Evolutionary conservation across 2,329 filamentous ascomycete species (phyloP).

Genomic region (Aspergillus sp.): DNA sequence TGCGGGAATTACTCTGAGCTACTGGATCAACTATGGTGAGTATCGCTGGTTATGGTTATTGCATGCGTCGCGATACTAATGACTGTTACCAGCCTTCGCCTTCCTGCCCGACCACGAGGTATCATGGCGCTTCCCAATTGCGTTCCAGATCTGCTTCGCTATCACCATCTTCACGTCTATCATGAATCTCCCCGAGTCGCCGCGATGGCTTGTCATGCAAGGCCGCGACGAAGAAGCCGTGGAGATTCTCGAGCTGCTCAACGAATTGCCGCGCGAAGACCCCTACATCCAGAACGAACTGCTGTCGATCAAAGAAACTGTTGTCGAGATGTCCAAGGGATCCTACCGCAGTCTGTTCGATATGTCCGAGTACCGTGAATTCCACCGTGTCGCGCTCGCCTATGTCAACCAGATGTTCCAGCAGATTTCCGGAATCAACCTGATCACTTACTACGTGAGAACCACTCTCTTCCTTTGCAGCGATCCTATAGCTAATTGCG

Average conservation of each 20-base stretch:
- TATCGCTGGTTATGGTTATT: not conserved
- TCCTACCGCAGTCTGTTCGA: conserved; percentile 60
- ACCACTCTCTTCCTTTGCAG: conserved; percentile 23
- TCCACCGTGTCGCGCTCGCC: conserved; percentile 56
- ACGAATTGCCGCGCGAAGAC: conserved; percentile 10
- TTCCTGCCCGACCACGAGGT: conserved; percentile 7
- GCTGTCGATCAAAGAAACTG: conserved; percentile 50
- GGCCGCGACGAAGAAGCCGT: conserved; percentile 15
- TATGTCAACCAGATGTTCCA: conserved; percentile 60
- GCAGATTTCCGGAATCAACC: conserved; percentile 46
- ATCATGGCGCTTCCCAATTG: conserved; percentile 20
- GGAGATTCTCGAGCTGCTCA: conserved; percentile 13
- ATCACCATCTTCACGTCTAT: conserved; percentile 20
- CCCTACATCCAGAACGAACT: conserved; percentile 10
- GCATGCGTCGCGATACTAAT: not conserved
- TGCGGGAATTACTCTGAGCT: conserved; percentile 17
- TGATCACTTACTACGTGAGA: conserved; percentile 46
- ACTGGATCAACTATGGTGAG: conserved; percentile 22
- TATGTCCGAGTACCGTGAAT: conserved; percentile 56
- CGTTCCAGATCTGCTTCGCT: conserved; percentile 19
- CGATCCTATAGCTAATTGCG: not conserved
- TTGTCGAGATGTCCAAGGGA: conserved; percentile 49
- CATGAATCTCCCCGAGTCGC: conserved; percentile 17
- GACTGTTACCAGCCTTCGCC: not conserved
- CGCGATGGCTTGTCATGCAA: conserved; percentile 19